phyloP scores from a whole-genome alignment of 1,139 yeast genomes.

The Yamadazyma pseudoaaseri region DNA sequence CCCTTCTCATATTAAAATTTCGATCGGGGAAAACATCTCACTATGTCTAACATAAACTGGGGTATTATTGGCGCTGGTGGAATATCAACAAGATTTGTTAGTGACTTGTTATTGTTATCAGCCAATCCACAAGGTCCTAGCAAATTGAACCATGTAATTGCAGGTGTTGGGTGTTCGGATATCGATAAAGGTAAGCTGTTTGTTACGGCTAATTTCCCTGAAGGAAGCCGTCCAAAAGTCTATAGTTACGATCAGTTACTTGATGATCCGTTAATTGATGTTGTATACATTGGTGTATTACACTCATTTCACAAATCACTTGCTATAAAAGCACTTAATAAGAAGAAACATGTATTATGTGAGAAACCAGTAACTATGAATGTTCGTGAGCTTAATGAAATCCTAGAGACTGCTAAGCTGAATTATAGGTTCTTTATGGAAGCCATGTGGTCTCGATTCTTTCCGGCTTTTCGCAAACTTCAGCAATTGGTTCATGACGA shows the following conservation, averaged over 20 bases:
- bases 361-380: constrained; percentile 64
- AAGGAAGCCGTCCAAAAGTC: constrained; percentile 11
- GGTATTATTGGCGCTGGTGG: constrained; percentile 8
- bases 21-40: not conserved
- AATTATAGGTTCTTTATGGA: constrained; percentile 56
- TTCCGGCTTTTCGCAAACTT: constrained; percentile 44
- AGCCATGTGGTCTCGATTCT: constrained; percentile 65
- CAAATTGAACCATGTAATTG: constrained; percentile 4
- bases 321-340: constrained; percentile 46
- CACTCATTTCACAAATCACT: constrained; percentile 54
- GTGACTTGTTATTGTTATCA: constrained; percentile 3
- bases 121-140: constrained; percentile 3
- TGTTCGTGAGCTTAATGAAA: constrained; percentile 40
- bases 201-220: constrained; percentile 7
- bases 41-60: constrained; percentile 4
- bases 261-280: constrained; percentile 43
- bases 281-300: constrained; percentile 60
- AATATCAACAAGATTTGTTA: constrained; percentile 5
- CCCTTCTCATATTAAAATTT: not conserved
- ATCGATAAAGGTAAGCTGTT: constrained; percentile 26
- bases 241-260: constrained; percentile 34
- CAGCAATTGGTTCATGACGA: constrained; percentile 36
- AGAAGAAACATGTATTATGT: constrained; percentile 53
- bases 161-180: constrained; percentile 28
- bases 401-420: constrained; percentile 46